A percentile compares a stretch with the other conserved stretches of the same genome.
These are phyloP conservation scores for Bryopsis sp. DNA, from an alignment of 139 green algal genomes.

Conservation along the genomic window DNA sequence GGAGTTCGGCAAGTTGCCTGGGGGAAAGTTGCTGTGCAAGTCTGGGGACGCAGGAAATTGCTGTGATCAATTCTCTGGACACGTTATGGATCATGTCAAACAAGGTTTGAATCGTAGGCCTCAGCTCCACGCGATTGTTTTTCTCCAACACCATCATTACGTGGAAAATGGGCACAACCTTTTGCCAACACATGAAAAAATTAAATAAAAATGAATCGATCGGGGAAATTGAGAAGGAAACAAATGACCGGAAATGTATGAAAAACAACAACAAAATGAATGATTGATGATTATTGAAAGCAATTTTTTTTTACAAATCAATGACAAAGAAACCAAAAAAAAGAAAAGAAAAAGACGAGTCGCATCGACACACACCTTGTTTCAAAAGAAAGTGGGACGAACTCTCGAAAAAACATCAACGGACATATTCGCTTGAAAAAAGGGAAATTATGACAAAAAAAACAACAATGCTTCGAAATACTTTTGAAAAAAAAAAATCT, in stretches of 20 bases:
- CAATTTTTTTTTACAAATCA: no score
- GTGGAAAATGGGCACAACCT: constrained; percentile 61
- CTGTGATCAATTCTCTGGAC: constrained; percentile 53
- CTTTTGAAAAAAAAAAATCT: constrained; percentile 17
- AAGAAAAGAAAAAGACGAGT: no score
- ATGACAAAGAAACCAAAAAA: no score
- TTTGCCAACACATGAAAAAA: no score
- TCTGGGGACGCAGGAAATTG: constrained; percentile 51
- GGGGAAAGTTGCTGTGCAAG: constrained; percentile 45
- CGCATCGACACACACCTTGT: no score
- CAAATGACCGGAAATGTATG: no score
- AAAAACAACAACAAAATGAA: background rate
- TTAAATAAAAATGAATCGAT: no score
- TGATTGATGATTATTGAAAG: background rate
- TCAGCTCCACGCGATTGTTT: constrained; percentile 57
- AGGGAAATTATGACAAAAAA: background rate
- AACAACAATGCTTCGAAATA: constrained; percentile 18
- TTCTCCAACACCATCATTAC: constrained; percentile 56
- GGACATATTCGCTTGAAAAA: background rate
- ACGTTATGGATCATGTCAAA: constrained; percentile 73
- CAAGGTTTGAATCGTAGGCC: constrained; percentile 60
- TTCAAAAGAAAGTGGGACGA: background rate
- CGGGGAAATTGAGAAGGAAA: no score
- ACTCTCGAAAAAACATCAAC: background rate
- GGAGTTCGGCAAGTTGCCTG: constrained; percentile 13